These are phyloP conservation scores for Vanderwaltozyma verrucispora DNA, from an alignment of 805 yeast species.

Conservation along the genomic window DNA sequence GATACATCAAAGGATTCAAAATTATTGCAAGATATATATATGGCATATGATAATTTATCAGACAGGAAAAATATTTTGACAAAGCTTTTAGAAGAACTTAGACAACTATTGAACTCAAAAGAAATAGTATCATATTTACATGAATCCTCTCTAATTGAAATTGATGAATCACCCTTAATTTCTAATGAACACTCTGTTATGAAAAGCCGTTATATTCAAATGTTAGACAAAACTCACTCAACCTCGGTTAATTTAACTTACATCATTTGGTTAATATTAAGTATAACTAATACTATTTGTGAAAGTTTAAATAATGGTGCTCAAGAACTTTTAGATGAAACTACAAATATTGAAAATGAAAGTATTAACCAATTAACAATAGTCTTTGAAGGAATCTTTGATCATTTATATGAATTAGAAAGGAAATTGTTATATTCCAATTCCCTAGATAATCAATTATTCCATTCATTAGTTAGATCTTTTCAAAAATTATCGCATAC, in stretches of 20 bases:
- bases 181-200: conserved; percentile 36
- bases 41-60: conserved; percentile 47
- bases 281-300: conserved; percentile 42
- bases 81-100: conserved; percentile 41
- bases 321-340: conserved; percentile 1
- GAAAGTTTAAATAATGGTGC: conserved; percentile 44
- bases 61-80: conserved; percentile 51
- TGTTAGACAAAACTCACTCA: conserved; percentile 71
- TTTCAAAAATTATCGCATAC: conserved; percentile 76
- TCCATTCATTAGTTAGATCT: conserved; percentile 57
- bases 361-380: conserved; percentile 2
- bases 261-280: conserved; percentile 44
- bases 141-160: conserved; percentile 26
- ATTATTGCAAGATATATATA: conserved; percentile 42
- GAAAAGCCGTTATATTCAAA: conserved; percentile 55
- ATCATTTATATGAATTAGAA: conserved; percentile 34
- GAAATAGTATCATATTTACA: conserved; percentile 28
- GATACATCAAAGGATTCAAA: conserved; percentile 48
- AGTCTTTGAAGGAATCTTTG: conserved; percentile 30
- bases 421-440: conserved; percentile 46
- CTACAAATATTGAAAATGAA: neutral
- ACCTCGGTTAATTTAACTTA: conserved; percentile 61
- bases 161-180: conserved; percentile 27
- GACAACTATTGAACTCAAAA: conserved; percentile 26
- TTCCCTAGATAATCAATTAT: conserved; percentile 58